Conservation (phyloP, 2,329 filamentous ascomycete species). For the Sporothrix pallida region DNA sequence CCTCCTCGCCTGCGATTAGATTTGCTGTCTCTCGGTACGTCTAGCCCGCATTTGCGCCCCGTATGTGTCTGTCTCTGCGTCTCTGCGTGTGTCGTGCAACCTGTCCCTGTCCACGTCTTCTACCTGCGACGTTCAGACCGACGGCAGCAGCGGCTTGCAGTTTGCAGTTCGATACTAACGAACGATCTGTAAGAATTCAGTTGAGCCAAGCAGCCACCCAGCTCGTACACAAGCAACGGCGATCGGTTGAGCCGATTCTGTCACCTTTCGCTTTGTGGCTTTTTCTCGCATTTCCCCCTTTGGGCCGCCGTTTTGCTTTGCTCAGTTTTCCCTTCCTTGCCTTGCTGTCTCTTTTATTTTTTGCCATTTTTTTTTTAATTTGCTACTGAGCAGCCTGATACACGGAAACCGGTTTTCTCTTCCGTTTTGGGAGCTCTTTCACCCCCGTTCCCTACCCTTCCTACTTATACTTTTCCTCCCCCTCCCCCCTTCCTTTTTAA, state of each 20-base stretch:
- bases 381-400: conserved; percentile 28
- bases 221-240: not conserved
- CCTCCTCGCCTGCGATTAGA: conserved; percentile 25
- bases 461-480: not conserved
- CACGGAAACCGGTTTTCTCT: conserved; percentile 30
- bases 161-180: not conserved
- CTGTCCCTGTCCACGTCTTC: conserved; percentile 18
- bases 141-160: too few species aligned
- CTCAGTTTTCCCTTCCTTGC: not conserved
- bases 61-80: conserved; percentile 16
- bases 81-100: not conserved
- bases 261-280: not conserved
- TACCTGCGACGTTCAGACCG: not conserved
- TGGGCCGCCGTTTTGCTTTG: not conserved
- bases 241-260: conserved; percentile 17
- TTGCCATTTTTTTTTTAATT: conserved; percentile 18
- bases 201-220: not conserved
- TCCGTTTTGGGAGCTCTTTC: conserved; percentile 18
- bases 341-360: not conserved
- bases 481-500: conserved; percentile 1
- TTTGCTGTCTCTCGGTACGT: conserved; percentile 25
- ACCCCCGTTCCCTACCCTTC: not conserved
- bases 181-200: not conserved
- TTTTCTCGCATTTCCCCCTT: not conserved
- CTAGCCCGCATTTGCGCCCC: not conserved